Conservation (phyloP, 805 yeast species). For the Zygoascus bituminiphila region DNA sequence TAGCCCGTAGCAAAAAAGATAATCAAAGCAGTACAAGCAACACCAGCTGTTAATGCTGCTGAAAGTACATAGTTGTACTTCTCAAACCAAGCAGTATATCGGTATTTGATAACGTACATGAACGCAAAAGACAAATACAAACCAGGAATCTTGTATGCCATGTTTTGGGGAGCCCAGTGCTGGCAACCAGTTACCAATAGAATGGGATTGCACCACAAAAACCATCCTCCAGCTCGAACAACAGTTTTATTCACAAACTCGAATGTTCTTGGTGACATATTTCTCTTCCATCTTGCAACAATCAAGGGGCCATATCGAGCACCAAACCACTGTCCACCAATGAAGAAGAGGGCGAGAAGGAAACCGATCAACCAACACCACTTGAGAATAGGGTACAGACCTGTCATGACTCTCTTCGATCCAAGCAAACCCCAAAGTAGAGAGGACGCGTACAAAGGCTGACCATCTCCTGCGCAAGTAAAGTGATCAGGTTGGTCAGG, state of each 20-base stretch:
- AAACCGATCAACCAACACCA: constrained; percentile 34
- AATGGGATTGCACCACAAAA: constrained; percentile 30
- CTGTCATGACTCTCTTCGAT: constrained; percentile 34
- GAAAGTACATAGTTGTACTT: constrained; percentile 43
- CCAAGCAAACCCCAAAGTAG: constrained; percentile 38
- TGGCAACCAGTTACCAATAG: constrained; percentile 40
- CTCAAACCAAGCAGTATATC: constrained; percentile 45
- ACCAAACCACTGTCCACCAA: background rate
- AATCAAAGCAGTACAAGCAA: constrained; percentile 40
- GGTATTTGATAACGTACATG: constrained; percentile 37
- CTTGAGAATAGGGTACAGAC: constrained; percentile 37
- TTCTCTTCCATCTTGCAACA: constrained; percentile 10
- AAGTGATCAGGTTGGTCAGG: constrained; percentile 25
- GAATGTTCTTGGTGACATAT: constrained; percentile 5
- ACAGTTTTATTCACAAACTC: constrained; percentile 24
- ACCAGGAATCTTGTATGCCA: constrained; percentile 38
- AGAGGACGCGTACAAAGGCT: constrained; percentile 42
- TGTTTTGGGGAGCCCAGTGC: constrained; percentile 36
- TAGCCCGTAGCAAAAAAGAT: constrained; percentile 38
- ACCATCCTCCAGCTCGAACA: background rate
- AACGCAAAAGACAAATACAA: constrained; percentile 35
- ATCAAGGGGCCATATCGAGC: background rate
- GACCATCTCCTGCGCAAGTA: constrained; percentile 31
- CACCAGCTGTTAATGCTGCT: constrained; percentile 42
- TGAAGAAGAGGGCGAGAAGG: background rate